These are phyloP conservation scores for Begonia loranthoides DNA, from an alignment of 306 rosid genomes.

Conservation along the genomic window DNA sequence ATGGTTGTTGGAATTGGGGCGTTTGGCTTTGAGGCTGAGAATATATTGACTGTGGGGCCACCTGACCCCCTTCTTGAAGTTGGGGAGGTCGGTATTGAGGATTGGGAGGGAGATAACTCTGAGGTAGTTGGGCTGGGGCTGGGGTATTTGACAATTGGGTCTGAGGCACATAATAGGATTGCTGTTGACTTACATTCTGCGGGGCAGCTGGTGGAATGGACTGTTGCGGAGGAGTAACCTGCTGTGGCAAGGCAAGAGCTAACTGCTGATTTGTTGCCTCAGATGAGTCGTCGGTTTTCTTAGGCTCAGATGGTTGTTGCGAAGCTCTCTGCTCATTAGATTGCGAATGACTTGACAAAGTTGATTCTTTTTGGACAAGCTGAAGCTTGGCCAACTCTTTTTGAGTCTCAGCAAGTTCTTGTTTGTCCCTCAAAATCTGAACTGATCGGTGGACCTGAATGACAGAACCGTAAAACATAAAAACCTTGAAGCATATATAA, in stretches of 20 bases:
- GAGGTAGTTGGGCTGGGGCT: constrained; percentile 28
- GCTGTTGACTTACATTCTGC: constrained; percentile 47
- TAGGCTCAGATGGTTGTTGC: constrained; percentile 22
- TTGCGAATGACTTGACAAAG: constrained; percentile 60
- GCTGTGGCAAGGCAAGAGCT: constrained; percentile 88
- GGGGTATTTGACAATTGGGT: constrained; percentile 42
- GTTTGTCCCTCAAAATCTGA: constrained; percentile 91
- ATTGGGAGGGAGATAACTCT: constrained; percentile 50
- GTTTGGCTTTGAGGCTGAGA: constrained; percentile 47
- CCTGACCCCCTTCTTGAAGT: constrained; percentile 42
- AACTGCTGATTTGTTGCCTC: constrained; percentile 38
- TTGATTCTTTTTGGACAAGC: constrained; percentile 76
- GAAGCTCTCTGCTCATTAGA: constrained; percentile 60
- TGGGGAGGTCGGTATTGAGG: constrained; percentile 54
- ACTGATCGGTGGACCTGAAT: constrained; percentile 82
- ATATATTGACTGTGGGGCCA: constrained; percentile 42
- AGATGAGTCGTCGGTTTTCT: constrained; percentile 44
- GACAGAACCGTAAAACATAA: too few relatives aligned
- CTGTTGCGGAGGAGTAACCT: constrained; percentile 46
- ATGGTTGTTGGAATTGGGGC: constrained; percentile 40
- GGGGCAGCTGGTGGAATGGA: constrained; percentile 37
- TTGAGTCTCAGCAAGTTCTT: constrained; percentile 88
- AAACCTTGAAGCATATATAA: too few relatives aligned
- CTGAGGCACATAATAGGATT: constrained; percentile 55
- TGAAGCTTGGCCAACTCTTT: constrained; percentile 95